Base-by-base conservation (phyloP, 116 monocot genomes). In the Phalaenopsis hybrid region DNA sequence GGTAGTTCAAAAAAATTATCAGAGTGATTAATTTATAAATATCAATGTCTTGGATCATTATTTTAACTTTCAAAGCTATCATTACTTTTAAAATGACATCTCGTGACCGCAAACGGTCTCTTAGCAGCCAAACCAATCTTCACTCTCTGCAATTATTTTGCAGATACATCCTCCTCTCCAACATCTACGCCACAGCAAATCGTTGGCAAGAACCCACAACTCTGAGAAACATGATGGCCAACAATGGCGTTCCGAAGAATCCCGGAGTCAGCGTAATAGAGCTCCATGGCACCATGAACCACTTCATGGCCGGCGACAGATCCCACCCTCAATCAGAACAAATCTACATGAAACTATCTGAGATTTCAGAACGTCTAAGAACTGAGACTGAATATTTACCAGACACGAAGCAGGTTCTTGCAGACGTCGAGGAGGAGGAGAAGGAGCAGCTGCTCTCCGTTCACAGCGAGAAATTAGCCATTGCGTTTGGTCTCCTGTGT, bases 391-490 rank as follows among this genome's bases (percentile, higher is more conserved):
- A 87, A 49, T 90, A 90, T 72, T 63, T 6, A 11, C 85, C 89
- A 25, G 83, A 87, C 69, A 83, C 83, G 23, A 85, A 76, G 65
- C 83, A 91, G 59, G 88, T 86, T 15, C 12, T 85, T 79, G 79
- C 82, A 58, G 88, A 91, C 75, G 78, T 91, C 0, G 87, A 91
- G 48, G 88, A 91, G 81, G 86, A 88, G 80, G 88, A 91, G 73
- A 88, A 91, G 83, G 88, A 83, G 65, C 75, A 83, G 9, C 18
- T 79, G 15, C 18, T 88, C 57, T 81, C 57, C 9, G 82, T 81
- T 41, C 91, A 91, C 76, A 88, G 91, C 44, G 91, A 91, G 87
- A 88, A 87, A 79, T 61, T 91, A 12, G 88, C 91, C 48, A 78
- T 87, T 73, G 85, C 91, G 6, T 84, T 91, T 37, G 89, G 84